Evolutionary conservation across 805 yeast genomes (phyloP).

Genomic region (Starmerella floris): DNA sequence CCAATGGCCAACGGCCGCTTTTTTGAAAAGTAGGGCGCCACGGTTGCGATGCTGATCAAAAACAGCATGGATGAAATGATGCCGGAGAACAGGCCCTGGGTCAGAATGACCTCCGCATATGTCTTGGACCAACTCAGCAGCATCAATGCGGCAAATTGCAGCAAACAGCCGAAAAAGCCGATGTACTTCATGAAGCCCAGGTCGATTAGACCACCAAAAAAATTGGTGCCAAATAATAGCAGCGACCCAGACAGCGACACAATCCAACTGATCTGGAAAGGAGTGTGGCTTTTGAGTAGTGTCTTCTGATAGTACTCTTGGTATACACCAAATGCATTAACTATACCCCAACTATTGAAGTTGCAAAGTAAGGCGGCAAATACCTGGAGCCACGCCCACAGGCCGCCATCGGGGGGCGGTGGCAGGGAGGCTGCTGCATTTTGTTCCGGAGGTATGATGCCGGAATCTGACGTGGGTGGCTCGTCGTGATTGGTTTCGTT

Average conservation of each 20-base stretch:
- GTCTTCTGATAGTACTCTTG: slow-evolving; percentile 18
- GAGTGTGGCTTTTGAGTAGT: slow-evolving; percentile 6
- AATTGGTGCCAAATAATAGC: slow-evolving; percentile 15
- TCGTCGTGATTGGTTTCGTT: too few species aligned
- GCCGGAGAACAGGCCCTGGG: slow-evolving; percentile 40
- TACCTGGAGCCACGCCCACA: slow-evolving; percentile 22
- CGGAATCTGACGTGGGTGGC: too few species aligned
- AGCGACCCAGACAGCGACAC: slow-evolving; percentile 16
- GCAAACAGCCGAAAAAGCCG: slow-evolving; percentile 20
- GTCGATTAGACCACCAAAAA: slow-evolving; percentile 26
- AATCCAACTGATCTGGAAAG: slow-evolving; percentile 22
- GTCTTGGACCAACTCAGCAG: slow-evolving; percentile 28
- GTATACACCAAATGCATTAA: slow-evolving; percentile 22
- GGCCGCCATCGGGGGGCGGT: slow-evolving; percentile 23
- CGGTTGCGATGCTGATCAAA: slow-evolving; percentile 34
- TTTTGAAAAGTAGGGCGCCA: slow-evolving; percentile 35
- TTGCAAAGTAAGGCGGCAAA: slow-evolving; percentile 20
- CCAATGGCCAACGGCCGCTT: slow-evolving; percentile 37
- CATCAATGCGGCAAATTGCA: slow-evolving; percentile 24
- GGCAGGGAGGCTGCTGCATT: slow-evolving; percentile 2
- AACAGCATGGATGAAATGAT: slow-evolving; percentile 34
- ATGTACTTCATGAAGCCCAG: slow-evolving; percentile 21
- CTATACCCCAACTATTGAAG: slow-evolving; percentile 21
- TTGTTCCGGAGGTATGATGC: too few species aligned
- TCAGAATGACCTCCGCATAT: slow-evolving; percentile 39